These are phyloP conservation scores for Raffaelea albimanens DNA, from an alignment of 2,329 filamentous ascomycete genomes.

Conservation along the genomic window DNA sequence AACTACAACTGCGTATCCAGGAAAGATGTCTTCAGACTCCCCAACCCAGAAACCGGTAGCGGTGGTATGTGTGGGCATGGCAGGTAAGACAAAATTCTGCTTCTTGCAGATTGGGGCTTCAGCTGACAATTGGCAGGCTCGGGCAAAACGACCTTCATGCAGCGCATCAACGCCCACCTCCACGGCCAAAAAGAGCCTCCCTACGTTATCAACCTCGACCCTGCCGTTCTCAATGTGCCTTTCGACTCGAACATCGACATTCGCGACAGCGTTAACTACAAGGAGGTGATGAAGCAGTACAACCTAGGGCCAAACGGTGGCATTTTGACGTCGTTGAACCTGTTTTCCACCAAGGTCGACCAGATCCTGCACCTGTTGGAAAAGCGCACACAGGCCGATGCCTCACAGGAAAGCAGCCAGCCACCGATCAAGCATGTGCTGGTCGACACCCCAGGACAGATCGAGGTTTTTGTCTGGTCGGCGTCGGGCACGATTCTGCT, in stretches of 20 bases:
- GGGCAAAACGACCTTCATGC: slow-evolving; percentile 99
- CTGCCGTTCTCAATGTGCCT: slow-evolving; percentile 83
- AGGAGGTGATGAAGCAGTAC: slow-evolving; percentile 99
- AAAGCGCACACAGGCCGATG: slow-evolving; percentile 65
- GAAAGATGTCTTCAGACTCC: background rate
- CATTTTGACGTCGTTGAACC: slow-evolving; percentile 88
- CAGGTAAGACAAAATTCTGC: slow-evolving; percentile 40
- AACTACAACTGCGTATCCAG: too few species aligned
- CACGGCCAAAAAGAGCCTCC: slow-evolving; percentile 72
- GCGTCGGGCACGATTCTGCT: slow-evolving; percentile 90
- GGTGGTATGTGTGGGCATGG: slow-evolving; percentile 96
- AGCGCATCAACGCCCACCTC: slow-evolving; percentile 88
- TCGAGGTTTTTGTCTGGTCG: slow-evolving; percentile 98
- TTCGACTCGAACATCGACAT: slow-evolving; percentile 99
- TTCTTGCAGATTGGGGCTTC: background rate
- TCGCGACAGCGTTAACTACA: slow-evolving; percentile 97
- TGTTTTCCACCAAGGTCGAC: slow-evolving; percentile 97
- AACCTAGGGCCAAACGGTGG: slow-evolving; percentile 95
- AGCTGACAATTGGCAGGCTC: slow-evolving; percentile 48
- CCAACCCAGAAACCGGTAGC: slow-evolving; percentile 19
- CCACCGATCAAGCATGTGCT: slow-evolving; percentile 73
- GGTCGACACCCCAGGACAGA: slow-evolving; percentile 93
- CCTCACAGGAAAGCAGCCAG: slow-evolving; percentile 44
- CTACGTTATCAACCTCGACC: slow-evolving; percentile 95
- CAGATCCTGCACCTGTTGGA: slow-evolving; percentile 85